Base-by-base conservation (phyloP, 2,329 filamentous ascomycete genomes). In the Arthrobotrys entomopaga region DNA sequence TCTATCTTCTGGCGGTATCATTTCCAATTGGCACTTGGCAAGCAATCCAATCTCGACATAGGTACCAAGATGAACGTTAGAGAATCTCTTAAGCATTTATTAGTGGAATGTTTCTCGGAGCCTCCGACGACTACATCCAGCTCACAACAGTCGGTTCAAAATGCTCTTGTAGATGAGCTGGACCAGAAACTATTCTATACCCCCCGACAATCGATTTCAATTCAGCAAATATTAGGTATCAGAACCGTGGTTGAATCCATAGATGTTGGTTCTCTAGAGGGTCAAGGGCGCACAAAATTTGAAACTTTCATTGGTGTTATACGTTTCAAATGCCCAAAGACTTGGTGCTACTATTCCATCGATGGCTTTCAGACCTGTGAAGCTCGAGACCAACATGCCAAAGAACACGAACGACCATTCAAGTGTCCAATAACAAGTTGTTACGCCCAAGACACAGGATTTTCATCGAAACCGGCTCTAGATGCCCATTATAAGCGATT, bases 361-460 rank as follows among this genome's bases (percentile, higher is more conserved):
- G 38, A 3, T 3, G 61, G 61, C 0, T 65, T 65, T 19, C 7
- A 3, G 0, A 49, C 2, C 15, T 2, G 2, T 19, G 40, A 34
- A 16, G n/a, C 46, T 10, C 29, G 38, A 8, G 26, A 49, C 2
- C 3, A 15, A 3, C 61, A 65, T 13, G 38, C 57, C 2, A 24
- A 26, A 49, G 29, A 65, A n/a, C 61, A 65, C 48, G 50, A 65
- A 15, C 49, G 50, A 19, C 53, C 50, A 1, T 65, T 65, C 22
- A 65, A 57, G 24, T 65, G 50, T n/a, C 19, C 49, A 48, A 20
- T 24, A 1, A 7, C 6, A 34, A 20, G 22, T 2, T 65, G 61
- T 26, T 42, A 20, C 16, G 22, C 50, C 4, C 6, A 8, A 2
- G 40, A 4, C 7, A 38, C 16, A 19, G 50, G 50, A 1, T 65